Conservation (phyloP, 192 early-diverging fungal genomes). For the Chytriomyces sp. region DNA sequence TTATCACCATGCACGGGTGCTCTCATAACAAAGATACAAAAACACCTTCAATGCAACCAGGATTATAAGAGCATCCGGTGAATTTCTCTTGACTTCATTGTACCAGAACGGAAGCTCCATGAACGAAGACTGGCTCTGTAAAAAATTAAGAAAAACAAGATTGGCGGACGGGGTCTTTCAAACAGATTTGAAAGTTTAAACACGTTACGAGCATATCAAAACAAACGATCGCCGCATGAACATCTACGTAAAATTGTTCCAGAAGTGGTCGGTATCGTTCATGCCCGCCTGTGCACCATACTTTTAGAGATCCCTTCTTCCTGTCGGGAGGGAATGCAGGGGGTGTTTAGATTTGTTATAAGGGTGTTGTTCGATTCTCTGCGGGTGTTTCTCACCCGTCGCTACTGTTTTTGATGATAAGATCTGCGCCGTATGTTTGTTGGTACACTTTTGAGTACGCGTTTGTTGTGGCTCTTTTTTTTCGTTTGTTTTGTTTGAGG, state of each 20-base stretch:
- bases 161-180: background rate
- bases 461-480: slow-evolving; percentile 48
- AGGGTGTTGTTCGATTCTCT: background rate
- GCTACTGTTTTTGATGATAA: slow-evolving; percentile 48
- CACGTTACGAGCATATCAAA: slow-evolving; percentile 52
- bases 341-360: slow-evolving; percentile 8
- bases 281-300: slow-evolving; percentile 62
- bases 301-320: slow-evolving; percentile 52
- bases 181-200: too few relatives aligned
- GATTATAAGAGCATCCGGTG: slow-evolving; percentile 52
- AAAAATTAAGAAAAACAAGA: background rate
- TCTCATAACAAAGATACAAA: background rate
- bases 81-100: slow-evolving; percentile 58
- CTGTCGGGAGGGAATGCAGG: slow-evolving; percentile 29
- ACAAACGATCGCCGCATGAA: slow-evolving; percentile 55
- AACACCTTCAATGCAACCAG: slow-evolving; percentile 57
- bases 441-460: slow-evolving; percentile 54
- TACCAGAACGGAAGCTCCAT: slow-evolving; percentile 61
- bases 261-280: slow-evolving; percentile 59
- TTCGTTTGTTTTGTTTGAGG: background rate
- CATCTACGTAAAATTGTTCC: slow-evolving; percentile 58
- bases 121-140: slow-evolving; percentile 49
- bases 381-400: slow-evolving; percentile 35
- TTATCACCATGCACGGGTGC: background rate
- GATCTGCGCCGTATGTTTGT: slow-evolving; percentile 63